These are phyloP conservation scores for Melastoma malabathricum DNA, from an alignment of 345 rosid species.

Conservation along the genomic window DNA sequence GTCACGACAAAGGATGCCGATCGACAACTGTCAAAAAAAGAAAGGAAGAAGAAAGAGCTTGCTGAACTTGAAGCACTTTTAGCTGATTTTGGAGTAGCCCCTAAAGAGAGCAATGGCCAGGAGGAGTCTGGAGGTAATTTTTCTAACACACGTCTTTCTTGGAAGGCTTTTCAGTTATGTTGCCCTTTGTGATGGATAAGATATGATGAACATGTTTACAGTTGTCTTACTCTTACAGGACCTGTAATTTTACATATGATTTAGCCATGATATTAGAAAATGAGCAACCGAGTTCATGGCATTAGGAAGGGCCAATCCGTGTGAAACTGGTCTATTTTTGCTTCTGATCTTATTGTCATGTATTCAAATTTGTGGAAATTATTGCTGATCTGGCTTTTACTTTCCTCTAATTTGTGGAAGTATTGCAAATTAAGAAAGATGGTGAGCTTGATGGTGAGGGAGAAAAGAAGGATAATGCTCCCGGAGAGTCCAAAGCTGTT, in stretches of 20 bases:
- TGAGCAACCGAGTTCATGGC: too few relatives aligned
- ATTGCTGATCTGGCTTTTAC: not conserved
- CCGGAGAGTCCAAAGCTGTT: slow-evolving; percentile 46
- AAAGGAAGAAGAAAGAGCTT: slow-evolving; percentile 47
- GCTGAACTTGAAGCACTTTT: slow-evolving; percentile 54
- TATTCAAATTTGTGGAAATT: too few relatives aligned
- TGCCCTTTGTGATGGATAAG: not conserved
- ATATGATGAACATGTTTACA: not conserved
- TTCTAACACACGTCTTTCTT: not conserved
- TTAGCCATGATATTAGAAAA: too few relatives aligned
- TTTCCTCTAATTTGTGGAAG: slow-evolving; percentile 10
- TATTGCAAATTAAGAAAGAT: slow-evolving; percentile 18
- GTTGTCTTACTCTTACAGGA: too few relatives aligned
- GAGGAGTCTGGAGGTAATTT: slow-evolving; percentile 28
- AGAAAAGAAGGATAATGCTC: slow-evolving; percentile 47
- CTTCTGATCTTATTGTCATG: too few relatives aligned
- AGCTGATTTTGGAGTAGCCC: slow-evolving; percentile 29
- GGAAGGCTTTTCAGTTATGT: not conserved
- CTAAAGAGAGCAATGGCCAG: slow-evolving; percentile 16
- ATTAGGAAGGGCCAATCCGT: too few relatives aligned
- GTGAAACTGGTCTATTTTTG: too few relatives aligned
- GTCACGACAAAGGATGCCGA: slow-evolving; percentile 21
- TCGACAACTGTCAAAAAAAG: slow-evolving; percentile 51
- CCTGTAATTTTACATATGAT: too few relatives aligned
- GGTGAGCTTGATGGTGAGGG: slow-evolving; percentile 21